Percentiles rank a stretch among this genome's conserved stretches.
These are phyloP conservation scores for Alternaria sp. DNA, from an alignment of 2,329 filamentous ascomycete species.

Conservation along the genomic window DNA sequence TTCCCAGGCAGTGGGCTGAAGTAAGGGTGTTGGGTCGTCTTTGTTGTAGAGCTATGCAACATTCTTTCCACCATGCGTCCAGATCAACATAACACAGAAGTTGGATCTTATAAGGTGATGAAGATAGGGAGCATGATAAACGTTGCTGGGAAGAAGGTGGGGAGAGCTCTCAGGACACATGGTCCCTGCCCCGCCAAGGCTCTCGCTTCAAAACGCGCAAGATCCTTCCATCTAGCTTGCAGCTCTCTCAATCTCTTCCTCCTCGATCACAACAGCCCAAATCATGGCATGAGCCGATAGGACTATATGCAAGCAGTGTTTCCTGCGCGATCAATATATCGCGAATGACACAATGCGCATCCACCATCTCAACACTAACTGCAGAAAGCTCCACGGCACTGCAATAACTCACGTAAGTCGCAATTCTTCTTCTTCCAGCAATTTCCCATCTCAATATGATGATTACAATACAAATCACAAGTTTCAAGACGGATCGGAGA, in stretches of 20 bases:
- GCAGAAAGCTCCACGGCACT: not conserved
- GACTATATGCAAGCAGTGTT: accelerated
- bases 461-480: conserved; percentile 33
- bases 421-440: not conserved
- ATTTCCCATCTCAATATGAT: conserved; percentile 29
- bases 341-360: not conserved
- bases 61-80: too few species aligned
- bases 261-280: not conserved
- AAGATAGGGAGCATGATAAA: too few species aligned
- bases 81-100: too few species aligned
- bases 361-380: not conserved
- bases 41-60: too few species aligned
- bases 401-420: not conserved
- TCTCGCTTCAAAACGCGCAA: conserved; percentile 8
- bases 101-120: too few species aligned
- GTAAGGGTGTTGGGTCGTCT: too few species aligned
- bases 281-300: not conserved
- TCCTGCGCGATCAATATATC: not conserved
- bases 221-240: not conserved
- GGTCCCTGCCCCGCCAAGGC: conserved; percentile 12
- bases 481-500: conserved; percentile 51
- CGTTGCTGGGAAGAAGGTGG: not conserved
- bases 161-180: not conserved
- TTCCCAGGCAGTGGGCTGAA: too few species aligned
- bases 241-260: not conserved